Base-by-base conservation (phyloP, 768 basidiomycete species). In the Boletus sp. region DNA sequence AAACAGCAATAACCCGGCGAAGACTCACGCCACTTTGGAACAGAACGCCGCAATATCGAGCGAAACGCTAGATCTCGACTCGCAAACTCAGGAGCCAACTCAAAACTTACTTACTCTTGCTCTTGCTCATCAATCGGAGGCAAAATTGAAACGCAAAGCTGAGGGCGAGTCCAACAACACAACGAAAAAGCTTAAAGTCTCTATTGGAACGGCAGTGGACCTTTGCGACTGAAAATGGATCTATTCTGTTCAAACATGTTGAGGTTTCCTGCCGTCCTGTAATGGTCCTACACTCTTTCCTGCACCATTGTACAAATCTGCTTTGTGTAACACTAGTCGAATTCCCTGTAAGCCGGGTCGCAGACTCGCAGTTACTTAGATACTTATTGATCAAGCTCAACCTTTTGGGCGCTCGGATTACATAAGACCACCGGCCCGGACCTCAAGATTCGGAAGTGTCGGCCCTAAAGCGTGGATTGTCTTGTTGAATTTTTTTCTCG, bases 161-260 rank as follows among this genome's bases (percentile, higher is more conserved):
- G 49, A 48, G 35, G 55, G 33, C 42, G 55, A 65, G 52, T 42
- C 49, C 44, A 46, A 52, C 57, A 62, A 54, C 41, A 57, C 47
- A 18, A 61, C 41, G 46, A 91, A 90, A 76, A 89, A 81, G 65
- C 63, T 84, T 58, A 92, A 91, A 73, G 81, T 91, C 48, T 92
- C 89, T 15, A 72, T 92, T 40, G 82, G 83, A 40, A 70, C 77
- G 55, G 83, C 80, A 48, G 81, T 92, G 59, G 88, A 91, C 72
- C 81, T 92, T 5, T 89, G 87, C 33, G 89, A 92, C 71, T 92
- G 72, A 71, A 46, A 40, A 20, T 40, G 45, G 39, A 44, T 36
- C n/a, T 42, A 12, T 44, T 20, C 28, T 40, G 42, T 55, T 42
- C 24, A 24, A 33, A 18, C 36, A 53, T 47, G 14, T 50, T 44